Conservation (phyloP, 1,284 basidiomycete genomes). For the Cutaneotrichosporon mucoides region DNA sequence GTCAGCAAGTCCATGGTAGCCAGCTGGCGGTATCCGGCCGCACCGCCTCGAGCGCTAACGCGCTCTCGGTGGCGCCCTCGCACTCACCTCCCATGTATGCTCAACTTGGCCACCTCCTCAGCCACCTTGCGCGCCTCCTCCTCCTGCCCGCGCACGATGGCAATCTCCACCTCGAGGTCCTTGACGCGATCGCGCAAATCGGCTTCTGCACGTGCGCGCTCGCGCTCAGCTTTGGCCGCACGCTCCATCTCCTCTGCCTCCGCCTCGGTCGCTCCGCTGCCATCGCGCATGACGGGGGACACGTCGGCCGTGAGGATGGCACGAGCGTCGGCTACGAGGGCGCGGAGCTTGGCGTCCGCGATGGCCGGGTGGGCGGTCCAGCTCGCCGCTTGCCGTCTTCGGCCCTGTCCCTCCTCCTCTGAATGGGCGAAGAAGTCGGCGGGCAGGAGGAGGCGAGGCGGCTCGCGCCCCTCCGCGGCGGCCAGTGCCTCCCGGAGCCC, state of each 20-base stretch:
- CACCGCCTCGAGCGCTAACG: neutral
- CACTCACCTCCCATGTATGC: conserved; percentile 27
- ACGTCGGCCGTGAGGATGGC: conserved; percentile 21
- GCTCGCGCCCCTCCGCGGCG: conserved; percentile 3
- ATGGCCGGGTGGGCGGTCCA: conserved; percentile 45
- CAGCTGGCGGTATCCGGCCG: too few relatives aligned
- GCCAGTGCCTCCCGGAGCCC: conserved; percentile 58
- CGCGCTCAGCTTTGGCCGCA: conserved; percentile 25
- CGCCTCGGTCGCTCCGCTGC: conserved; percentile 1
- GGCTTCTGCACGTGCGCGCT: conserved; percentile 23
- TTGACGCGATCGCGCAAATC: conserved; percentile 42
- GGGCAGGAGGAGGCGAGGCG: neutral
- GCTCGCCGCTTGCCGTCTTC: conserved; percentile 28
- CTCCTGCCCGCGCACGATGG: conserved; percentile 34
- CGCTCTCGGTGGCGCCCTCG: too few relatives aligned
- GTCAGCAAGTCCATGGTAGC: too few relatives aligned
- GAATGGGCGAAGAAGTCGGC: conserved; percentile 12
- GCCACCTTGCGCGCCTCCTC: conserved; percentile 37
- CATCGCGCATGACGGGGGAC: conserved; percentile 4
- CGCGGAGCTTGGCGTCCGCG: conserved; percentile 37
- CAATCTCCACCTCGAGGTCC: conserved; percentile 44
- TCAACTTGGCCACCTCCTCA: conserved; percentile 33
- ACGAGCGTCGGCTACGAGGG: conserved; percentile 31
- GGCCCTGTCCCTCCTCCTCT: neutral
- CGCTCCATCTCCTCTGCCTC: conserved; percentile 29